Evolutionary conservation across 257 asterid genomes (phyloP).

Genomic region (Osmanthus fragrans): DNA sequence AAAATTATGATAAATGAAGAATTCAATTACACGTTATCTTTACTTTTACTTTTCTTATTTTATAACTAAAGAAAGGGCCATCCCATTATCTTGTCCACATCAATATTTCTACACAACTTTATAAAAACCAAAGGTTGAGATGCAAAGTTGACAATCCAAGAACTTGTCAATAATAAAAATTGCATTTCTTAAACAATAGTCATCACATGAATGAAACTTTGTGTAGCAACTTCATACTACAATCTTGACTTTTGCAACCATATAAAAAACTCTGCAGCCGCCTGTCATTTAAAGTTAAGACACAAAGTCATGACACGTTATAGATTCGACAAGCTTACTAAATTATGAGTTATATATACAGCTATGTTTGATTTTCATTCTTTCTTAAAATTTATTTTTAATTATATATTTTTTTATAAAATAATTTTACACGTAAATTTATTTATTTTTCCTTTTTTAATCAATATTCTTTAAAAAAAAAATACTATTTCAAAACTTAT

Average conservation of each 20-base stretch:
- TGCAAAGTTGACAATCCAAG: conserved; percentile 7
- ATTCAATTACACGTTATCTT: too few relatives aligned
- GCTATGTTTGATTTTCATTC: too few relatives aligned
- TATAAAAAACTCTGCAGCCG: not conserved
- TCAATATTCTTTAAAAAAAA: too few relatives aligned
- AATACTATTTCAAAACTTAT: too few relatives aligned
- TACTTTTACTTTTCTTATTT: not conserved
- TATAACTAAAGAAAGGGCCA: not conserved
- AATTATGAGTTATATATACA: too few relatives aligned
- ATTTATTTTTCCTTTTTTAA: too few relatives aligned
- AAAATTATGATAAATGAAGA: not conserved
- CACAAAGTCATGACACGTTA: not conserved
- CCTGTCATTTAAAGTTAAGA: not conserved
- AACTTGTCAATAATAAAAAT: not conserved
- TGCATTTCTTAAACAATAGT: not conserved
- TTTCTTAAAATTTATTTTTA: too few relatives aligned
- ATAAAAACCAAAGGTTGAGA: not conserved
- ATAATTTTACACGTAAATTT: too few relatives aligned
- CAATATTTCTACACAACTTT: not conserved
- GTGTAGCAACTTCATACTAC: not conserved
- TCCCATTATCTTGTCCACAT: not conserved
- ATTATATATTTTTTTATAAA: too few relatives aligned
- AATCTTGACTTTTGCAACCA: not conserved
- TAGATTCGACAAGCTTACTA: not conserved
- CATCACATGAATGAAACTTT: not conserved